Conservation (phyloP, 345 rosid genomes). For the Leavenworthia alabamica region DNA sequence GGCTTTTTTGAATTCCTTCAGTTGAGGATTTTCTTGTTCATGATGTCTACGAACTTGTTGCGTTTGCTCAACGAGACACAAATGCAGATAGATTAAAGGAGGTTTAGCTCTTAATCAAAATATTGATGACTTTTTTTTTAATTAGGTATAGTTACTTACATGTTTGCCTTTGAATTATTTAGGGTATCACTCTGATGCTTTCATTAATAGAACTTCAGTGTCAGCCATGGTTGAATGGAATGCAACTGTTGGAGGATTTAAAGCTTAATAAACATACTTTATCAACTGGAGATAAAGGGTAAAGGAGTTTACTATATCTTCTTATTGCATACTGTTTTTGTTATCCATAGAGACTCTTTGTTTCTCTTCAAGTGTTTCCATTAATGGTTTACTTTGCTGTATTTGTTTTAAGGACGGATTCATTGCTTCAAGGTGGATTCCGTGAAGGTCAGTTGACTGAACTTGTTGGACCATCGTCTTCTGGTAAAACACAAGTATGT, state of each 20-base stretch:
- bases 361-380: background rate
- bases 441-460: slow-evolving; percentile 65
- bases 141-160: background rate
- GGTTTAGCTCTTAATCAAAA: slow-evolving; percentile 30
- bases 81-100: slow-evolving; percentile 41
- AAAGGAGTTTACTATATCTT: background rate
- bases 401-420: slow-evolving; percentile 48
- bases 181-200: slow-evolving; percentile 52
- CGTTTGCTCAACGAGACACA: slow-evolving; percentile 36
- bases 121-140: too few relatives aligned
- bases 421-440: slow-evolving; percentile 62
- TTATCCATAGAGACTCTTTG: background rate
- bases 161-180: background rate
- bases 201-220: slow-evolving; percentile 41
- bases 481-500: slow-evolving; percentile 87
- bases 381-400: background rate
- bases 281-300: slow-evolving; percentile 65
- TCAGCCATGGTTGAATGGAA: slow-evolving; percentile 53
- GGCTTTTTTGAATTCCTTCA: slow-evolving; percentile 2
- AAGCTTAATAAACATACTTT: slow-evolving; percentile 37
- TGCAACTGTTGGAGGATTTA: slow-evolving; percentile 52
- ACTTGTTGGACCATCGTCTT: slow-evolving; percentile 77
- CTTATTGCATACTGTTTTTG: background rate
- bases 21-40: slow-evolving; percentile 58
- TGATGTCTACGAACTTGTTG: slow-evolving; percentile 44